Conservation (phyloP, 2,329 filamentous ascomycete species). For the Sporothrix sp. region DNA sequence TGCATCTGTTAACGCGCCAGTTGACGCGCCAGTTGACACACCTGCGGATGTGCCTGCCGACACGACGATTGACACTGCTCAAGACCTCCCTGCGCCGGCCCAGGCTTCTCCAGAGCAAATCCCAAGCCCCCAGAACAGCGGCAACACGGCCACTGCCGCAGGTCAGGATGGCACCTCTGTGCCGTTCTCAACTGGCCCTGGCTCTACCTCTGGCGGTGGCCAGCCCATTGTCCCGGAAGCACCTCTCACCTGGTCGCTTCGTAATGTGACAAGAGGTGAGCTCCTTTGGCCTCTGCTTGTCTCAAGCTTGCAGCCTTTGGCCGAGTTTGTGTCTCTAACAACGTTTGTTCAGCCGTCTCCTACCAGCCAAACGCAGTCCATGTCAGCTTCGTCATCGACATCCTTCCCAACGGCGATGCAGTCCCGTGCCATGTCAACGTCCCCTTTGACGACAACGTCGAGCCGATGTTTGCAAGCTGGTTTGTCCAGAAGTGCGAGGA, state of each 20-base stretch:
- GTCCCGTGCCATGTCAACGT: slow-evolving; percentile 17
- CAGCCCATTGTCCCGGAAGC: slow-evolving; percentile 1
- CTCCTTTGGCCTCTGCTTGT: too few relatives aligned
- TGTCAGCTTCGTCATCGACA: slow-evolving; percentile 14
- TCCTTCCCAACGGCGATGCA: slow-evolving; percentile 9
- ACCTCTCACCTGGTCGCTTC: slow-evolving; percentile 8
- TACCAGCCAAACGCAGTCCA: slow-evolving; percentile 14
- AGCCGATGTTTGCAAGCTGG: slow-evolving; percentile 21
- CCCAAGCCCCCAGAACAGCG: not conserved
- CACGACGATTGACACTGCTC: not conserved
- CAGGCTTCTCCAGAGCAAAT: not conserved
- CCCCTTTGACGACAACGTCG: slow-evolving; percentile 6
- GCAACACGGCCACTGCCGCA: not conserved
- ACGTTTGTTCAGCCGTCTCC: slow-evolving; percentile 3
- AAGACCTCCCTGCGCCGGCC: not conserved
- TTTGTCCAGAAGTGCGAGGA: slow-evolving; percentile 19
- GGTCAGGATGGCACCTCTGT: not conserved
- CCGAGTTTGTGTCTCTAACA: too few relatives aligned
- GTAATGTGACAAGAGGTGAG: slow-evolving; percentile 11
- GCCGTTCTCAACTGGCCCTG: not conserved
- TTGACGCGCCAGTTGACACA: not conserved
- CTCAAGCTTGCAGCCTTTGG: too few relatives aligned
- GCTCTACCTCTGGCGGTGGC: not conserved
- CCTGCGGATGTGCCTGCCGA: not conserved
- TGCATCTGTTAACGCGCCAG: not conserved